Conservation (phyloP, 495 filamentous ascomycete genomes). For the Astrocystis sublimbata region DNA sequence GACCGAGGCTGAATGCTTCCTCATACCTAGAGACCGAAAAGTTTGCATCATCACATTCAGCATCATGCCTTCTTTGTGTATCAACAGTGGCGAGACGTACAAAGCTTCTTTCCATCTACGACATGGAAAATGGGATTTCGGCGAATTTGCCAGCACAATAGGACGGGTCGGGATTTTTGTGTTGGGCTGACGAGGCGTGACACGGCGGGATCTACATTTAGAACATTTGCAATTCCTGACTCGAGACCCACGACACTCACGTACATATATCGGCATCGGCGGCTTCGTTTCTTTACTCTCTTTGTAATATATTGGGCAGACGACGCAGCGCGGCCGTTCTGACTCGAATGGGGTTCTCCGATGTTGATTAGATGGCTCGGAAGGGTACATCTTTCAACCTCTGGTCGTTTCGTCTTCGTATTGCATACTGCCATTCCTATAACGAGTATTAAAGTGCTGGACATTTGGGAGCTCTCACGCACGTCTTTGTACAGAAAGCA, state of each 20-base stretch:
- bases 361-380: not conserved
- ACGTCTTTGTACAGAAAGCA: slow-evolving; percentile 33
- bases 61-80: slow-evolving; percentile 40
- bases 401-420: slow-evolving; percentile 27
- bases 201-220: slow-evolving; percentile 24
- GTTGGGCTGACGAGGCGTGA: slow-evolving; percentile 31
- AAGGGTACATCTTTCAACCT: slow-evolving; percentile 14
- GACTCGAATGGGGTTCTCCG: slow-evolving; percentile 29
- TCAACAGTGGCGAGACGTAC: slow-evolving; percentile 35
- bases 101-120: slow-evolving; percentile 31
- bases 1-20: slow-evolving; percentile 17
- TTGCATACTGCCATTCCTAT: slow-evolving; percentile 9
- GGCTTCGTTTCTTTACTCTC: slow-evolving; percentile 52
- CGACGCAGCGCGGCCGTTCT: slow-evolving; percentile 39
- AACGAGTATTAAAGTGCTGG: slow-evolving; percentile 35
- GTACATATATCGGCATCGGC: slow-evolving; percentile 27
- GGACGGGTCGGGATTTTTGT: slow-evolving; percentile 24
- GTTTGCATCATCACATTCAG: slow-evolving; percentile 38
- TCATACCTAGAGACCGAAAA: slow-evolving; percentile 37
- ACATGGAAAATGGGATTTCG: slow-evolving; percentile 32
- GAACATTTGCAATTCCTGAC: slow-evolving; percentile 19
- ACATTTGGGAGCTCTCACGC: slow-evolving; percentile 36
- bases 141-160: slow-evolving; percentile 25
- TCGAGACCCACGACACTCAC: slow-evolving; percentile 24
- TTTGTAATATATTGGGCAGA: slow-evolving; percentile 54